Evolutionary conservation across 2,329 filamentous ascomycete species (phyloP).

Genomic region (Pyrenophora tritici-repentis): DNA sequence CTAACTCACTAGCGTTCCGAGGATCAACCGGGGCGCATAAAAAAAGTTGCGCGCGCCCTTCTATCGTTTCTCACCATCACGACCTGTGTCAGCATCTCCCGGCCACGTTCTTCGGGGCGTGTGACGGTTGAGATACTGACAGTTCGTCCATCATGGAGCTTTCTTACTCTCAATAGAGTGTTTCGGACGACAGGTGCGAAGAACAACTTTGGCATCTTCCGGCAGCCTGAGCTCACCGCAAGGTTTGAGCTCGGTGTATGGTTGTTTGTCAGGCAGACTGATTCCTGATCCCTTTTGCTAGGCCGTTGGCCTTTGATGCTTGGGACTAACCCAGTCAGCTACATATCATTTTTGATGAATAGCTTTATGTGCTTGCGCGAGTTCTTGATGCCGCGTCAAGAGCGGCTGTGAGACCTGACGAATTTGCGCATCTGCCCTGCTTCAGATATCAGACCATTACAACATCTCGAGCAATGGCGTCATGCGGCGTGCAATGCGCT

Average conservation of each 20-base stretch:
- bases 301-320: constrained; percentile 88
- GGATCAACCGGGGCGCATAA: constrained; percentile 29
- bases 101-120: constrained; percentile 56
- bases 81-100: constrained; percentile 88
- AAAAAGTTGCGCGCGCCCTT: constrained; percentile 31
- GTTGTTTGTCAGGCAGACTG: constrained; percentile 42
- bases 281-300: constrained; percentile 73
- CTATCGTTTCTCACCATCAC: constrained; percentile 53
- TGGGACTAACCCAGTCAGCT: constrained; percentile 82
- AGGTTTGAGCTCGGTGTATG: constrained; percentile 48
- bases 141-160: constrained; percentile 83
- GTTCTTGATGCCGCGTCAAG: neutral
- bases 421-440: too few species aligned
- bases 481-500: neutral
- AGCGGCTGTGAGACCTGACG: too few species aligned
- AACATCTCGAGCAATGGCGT: constrained; percentile 1
- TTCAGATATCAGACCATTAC: neutral
- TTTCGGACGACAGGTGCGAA: constrained; percentile 90
- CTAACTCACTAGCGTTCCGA: constrained; percentile 23
- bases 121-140: constrained; percentile 77
- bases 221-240: constrained; percentile 56
- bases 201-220: constrained; percentile 66
- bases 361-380: neutral
- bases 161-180: constrained; percentile 72
- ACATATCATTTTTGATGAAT: constrained; percentile 58